phyloP scores from a whole-genome alignment of 805 yeast genomes.

The Metschnikowia continentalis region DNA sequence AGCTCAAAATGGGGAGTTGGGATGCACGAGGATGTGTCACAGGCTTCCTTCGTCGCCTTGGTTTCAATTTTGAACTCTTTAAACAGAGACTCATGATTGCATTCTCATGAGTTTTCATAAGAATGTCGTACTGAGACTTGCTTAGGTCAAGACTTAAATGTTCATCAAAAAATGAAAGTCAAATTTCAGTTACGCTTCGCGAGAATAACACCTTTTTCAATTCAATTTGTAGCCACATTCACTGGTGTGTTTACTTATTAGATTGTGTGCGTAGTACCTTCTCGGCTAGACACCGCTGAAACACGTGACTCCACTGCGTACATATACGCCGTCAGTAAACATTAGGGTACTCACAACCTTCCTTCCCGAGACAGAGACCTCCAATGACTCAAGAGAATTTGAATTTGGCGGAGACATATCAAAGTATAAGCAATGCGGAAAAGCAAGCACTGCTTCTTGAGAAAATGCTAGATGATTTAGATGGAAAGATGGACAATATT shows the following conservation, averaged over 20 bases:
- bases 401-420: constrained; percentile 53
- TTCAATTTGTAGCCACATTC: neutral
- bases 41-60: constrained; percentile 72
- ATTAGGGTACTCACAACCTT: neutral
- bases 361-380: neutral
- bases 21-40: constrained; percentile 82
- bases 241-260: neutral
- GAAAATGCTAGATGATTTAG: constrained; percentile 59
- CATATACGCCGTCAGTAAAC: neutral
- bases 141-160: neutral
- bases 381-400: constrained; percentile 30
- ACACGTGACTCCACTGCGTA: neutral
- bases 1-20: constrained; percentile 82
- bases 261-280: too few relatives aligned
- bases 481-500: constrained; percentile 58
- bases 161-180: neutral
- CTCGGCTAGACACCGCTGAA: neutral
- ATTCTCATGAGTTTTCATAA: neutral
- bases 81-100: constrained; percentile 10
- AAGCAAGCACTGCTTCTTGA: constrained; percentile 58
- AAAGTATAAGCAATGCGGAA: constrained; percentile 66
- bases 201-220: neutral
- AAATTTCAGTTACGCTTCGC: neutral
- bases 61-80: constrained; percentile 58
- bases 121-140: neutral